These are phyloP conservation scores for Bertia moriformis DNA, from an alignment of 2,329 filamentous ascomycete genomes.

Conservation along the genomic window DNA sequence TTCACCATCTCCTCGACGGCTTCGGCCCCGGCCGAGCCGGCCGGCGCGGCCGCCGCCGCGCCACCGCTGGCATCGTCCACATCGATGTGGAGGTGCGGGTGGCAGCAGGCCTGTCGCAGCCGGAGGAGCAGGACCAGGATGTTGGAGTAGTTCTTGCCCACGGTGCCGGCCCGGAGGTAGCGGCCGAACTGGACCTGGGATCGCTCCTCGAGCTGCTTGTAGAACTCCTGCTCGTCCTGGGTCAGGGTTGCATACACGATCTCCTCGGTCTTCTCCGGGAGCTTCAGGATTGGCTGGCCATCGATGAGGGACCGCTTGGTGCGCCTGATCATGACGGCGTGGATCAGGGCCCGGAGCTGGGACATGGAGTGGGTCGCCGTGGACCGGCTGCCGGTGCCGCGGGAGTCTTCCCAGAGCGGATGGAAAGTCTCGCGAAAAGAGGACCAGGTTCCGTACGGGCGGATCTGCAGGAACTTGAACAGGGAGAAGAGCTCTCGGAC, in stretches of 20 bases:
- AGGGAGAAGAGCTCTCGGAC: slow-evolving; percentile 66
- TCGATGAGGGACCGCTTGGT: slow-evolving; percentile 69
- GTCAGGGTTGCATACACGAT: slow-evolving; percentile 50
- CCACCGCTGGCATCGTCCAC: slow-evolving; percentile 6
- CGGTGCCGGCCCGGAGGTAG: slow-evolving; percentile 53
- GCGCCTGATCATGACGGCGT: slow-evolving; percentile 67
- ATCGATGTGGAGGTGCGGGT: slow-evolving; percentile 52
- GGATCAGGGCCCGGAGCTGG: slow-evolving; percentile 60
- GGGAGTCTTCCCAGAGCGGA: slow-evolving; percentile 29
- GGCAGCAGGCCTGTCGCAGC: slow-evolving; percentile 68
- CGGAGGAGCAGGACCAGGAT: slow-evolving; percentile 68
- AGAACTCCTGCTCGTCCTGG: slow-evolving; percentile 50
- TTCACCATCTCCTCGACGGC: slow-evolving; percentile 32
- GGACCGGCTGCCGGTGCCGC: too few species aligned
- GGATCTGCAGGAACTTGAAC: slow-evolving; percentile 64
- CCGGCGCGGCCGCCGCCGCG: too few species aligned
- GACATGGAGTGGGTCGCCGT: slow-evolving; percentile 42
- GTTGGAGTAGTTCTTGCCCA: slow-evolving; percentile 63
- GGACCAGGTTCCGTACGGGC: slow-evolving; percentile 38
- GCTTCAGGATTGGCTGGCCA: slow-evolving; percentile 58
- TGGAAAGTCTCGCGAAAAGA: slow-evolving; percentile 13
- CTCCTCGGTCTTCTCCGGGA: slow-evolving; percentile 52
- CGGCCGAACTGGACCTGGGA: slow-evolving; percentile 62
- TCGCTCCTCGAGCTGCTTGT: slow-evolving; percentile 49
- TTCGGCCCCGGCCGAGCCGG: too few species aligned